Evolutionary conservation across 805 yeast genomes (phyloP), one percentile per base, ranked within the genome.

Genomic region (Zygosaccharomyces bailii): DNA sequence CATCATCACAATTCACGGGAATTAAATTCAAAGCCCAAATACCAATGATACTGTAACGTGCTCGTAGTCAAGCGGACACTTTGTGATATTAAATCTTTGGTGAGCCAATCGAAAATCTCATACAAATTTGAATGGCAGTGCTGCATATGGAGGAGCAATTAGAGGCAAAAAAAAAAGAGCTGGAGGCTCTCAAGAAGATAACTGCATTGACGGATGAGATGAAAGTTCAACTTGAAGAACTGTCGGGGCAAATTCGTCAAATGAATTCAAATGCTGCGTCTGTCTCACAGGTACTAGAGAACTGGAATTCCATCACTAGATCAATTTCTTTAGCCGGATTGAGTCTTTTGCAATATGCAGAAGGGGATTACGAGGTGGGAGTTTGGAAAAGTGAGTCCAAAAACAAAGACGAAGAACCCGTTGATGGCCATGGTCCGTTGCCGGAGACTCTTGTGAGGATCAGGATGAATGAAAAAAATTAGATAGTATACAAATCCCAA

Each of bases 391-490:
- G 60, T 5, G 62, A 60, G 11, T 80, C n/a, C 56, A 42, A 51
- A 1, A 53, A 55, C 10, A 44, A 52, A 1, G 63, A 62, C 24
- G 69, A 65, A n/a, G 63, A 58, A 33, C 54, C 57, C 21, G 49
- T 50, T 5, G 59, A 59, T 24, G 45, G 39, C 14, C 65, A 60
- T 1, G 63, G 68, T 2, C 83, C 86, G 1, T 62, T 79, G 35
- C 87, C 90, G 1, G 90, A 82, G 54, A 70, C 84, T 0, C 63
- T 84, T 50, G 83, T 84, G 3, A 68, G 90, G 39, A 71, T 84
- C 24, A 70, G 74, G 37, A 58, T 80, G 11, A 72, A 73, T 34
- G 69, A 72, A 21, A 44, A 42, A 10, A 32, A 44, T 24, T 41
- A 19, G 18, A 20, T 35, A 34, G 11, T 27, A 27, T 10, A 27